phyloP scores from a whole-genome alignment of 176 grass and related monocot species.

The Otatea glauca region DNA sequence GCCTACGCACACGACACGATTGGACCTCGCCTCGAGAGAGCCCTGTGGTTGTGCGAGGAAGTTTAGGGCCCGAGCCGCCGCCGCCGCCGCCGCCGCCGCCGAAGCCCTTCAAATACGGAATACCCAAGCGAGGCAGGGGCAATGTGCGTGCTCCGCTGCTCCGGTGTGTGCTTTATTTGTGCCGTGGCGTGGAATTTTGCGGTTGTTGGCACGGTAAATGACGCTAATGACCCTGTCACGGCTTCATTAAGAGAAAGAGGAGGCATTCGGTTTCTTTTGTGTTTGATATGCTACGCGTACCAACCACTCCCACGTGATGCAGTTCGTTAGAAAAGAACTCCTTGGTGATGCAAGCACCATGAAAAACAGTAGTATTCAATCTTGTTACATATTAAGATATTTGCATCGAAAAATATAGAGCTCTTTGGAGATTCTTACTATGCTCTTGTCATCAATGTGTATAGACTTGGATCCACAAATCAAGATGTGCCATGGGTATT shows the following conservation, averaged over 20 bases:
- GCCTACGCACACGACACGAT: too few relatives aligned
- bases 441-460: too few relatives aligned
- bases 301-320: too few relatives aligned
- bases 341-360: too few relatives aligned
- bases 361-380: too few relatives aligned
- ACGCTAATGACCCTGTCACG: slow-evolving; percentile 4
- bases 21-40: background rate
- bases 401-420: too few relatives aligned
- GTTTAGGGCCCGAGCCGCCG: background rate
- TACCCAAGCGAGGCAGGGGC: background rate
- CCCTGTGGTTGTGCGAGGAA: background rate
- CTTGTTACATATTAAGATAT: too few relatives aligned
- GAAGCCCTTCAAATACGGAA: slow-evolving; percentile 18
- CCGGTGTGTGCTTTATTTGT: background rate
- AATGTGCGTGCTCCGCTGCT: background rate
- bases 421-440: too few relatives aligned
- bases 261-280: background rate
- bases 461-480: too few relatives aligned
- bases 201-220: background rate
- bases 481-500: background rate
- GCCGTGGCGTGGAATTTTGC: background rate
- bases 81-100: background rate
- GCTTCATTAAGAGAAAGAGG: background rate
- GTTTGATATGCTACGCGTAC: too few relatives aligned
- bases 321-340: too few relatives aligned